Percentiles rank a stretch among this genome's conserved stretches.
These are phyloP conservation scores for Curvularia eragrostidis DNA, from an alignment of 2,329 filamentous ascomycete species.

Conservation along the genomic window DNA sequence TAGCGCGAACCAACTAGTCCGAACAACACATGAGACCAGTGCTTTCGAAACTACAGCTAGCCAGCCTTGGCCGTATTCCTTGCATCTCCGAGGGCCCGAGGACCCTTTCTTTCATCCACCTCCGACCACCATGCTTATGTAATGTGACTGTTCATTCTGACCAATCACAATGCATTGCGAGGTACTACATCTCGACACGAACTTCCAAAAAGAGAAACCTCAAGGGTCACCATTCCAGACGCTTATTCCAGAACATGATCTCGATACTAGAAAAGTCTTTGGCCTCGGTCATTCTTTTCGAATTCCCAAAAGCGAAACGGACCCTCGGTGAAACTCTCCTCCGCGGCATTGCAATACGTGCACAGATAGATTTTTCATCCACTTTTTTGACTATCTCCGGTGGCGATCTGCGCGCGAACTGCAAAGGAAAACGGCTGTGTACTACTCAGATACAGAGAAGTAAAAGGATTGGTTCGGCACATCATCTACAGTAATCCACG, in stretches of 20 bases:
- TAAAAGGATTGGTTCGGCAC: neutral
- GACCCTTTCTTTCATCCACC: neutral
- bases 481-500: neutral
- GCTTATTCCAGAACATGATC: neutral
- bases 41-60: no score
- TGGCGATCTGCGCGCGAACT: neutral
- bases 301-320: neutral
- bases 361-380: neutral
- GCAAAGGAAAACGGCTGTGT: neutral
- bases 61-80: no score
- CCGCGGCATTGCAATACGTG: neutral
- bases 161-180: neutral
- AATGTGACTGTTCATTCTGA: neutral
- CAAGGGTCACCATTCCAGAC: neutral
- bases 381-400: neutral
- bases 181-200: neutral
- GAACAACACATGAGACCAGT: neutral
- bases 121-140: neutral
- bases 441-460: neutral
- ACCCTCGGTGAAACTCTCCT: neutral
- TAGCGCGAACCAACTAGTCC: neutral
- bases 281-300: neutral
- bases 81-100: neutral
- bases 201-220: neutral
- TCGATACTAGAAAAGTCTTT: neutral